Evolutionary conservation across 2,329 filamentous ascomycete genomes (phyloP), one percentile per base, ranked within the genome.

Genomic region (Coccinonectria pachysandricola): DNA sequence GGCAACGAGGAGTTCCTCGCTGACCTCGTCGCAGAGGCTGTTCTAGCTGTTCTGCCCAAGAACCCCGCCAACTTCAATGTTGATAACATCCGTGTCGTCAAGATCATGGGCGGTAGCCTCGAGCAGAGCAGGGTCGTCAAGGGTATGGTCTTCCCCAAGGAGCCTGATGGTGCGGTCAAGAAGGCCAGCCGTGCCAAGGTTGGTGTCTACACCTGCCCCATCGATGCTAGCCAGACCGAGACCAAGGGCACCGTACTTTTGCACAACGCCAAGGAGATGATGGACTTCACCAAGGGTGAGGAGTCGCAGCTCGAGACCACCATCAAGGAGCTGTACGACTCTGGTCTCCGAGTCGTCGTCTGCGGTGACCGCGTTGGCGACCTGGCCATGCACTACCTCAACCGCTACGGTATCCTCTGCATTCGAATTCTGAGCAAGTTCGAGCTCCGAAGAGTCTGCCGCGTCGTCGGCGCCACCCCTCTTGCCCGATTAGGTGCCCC

Each of bases 371-470:
- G 84, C n/a, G 78, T 98, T 23, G 91, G 92, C 45, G 92, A 98
- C 54, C 72, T 98, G 35, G 91, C 91, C 29, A 69, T 94, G 59
- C 91, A 98, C 68, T 98, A 95, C 64, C 79, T 98, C 39, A 95
- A 98, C 73, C 83, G 88, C 48, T 94, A 82, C 60, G 86, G 84
- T 53, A 96, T 98, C 42, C 75, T 98, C 24, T 78, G 91, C 50
- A 88, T 98, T 67, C 93, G 94, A 61, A 79, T 98, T 42, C 75
- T 96, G 48, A 94, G 86, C 63, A 98, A 98, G 62, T 98, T 96
- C 50, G 91, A 98, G 62, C 75, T 98, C 35, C 79, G 91, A 45
- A 75, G 91, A 49, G 68, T 96, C 48, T 98, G 92, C 70, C 80
- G 91, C 37, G 91, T 98, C 13, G 88, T 96, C 27, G 88, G 88